Evolutionary conservation across 2,329 filamentous ascomycete species (phyloP).

Genomic region (Ramichloridium luteum): DNA sequence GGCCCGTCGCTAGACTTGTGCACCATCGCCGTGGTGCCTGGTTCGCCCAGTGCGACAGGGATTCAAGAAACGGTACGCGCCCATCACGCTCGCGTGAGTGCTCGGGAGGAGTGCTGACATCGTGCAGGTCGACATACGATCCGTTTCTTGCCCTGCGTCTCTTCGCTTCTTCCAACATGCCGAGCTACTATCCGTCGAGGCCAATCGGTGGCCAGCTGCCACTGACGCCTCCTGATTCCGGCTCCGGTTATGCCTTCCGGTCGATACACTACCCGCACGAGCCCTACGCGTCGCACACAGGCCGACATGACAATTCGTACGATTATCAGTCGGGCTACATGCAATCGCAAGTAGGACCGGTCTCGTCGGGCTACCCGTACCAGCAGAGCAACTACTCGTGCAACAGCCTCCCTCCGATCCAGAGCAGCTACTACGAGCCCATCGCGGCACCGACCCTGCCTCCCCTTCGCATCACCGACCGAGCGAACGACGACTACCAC

Average conservation of each 20-base stretch:
- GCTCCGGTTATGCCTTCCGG: slow-evolving; percentile 27
- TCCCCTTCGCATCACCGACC: slow-evolving; percentile 34
- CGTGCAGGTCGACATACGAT: slow-evolving; percentile 25
- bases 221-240: slow-evolving; percentile 39
- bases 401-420: slow-evolving; percentile 24
- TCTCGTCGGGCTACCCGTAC: slow-evolving; percentile 21
- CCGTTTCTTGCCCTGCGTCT: slow-evolving; percentile 30
- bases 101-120: slow-evolving; percentile 6
- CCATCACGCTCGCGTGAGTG: background rate
- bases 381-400: slow-evolving; percentile 19
- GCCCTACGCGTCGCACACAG: slow-evolving; percentile 30
- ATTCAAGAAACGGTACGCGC: slow-evolving; percentile 1
- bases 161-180: slow-evolving; percentile 35
- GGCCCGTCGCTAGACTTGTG: background rate
- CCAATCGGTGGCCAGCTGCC: slow-evolving; percentile 29
- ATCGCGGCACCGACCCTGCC: slow-evolving; percentile 34
- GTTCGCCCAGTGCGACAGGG: background rate
- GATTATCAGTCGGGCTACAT: slow-evolving; percentile 37
- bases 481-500: slow-evolving; percentile 27
- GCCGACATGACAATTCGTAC: slow-evolving; percentile 31
- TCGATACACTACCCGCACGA: slow-evolving; percentile 35
- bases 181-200: slow-evolving; percentile 36
- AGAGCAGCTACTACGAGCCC: slow-evolving; percentile 32
- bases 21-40: background rate
- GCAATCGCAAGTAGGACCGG: slow-evolving; percentile 25